Conservation (phyloP, 176 grass and related monocot genomes). For the Miscanthus lutarioriparius region DNA sequence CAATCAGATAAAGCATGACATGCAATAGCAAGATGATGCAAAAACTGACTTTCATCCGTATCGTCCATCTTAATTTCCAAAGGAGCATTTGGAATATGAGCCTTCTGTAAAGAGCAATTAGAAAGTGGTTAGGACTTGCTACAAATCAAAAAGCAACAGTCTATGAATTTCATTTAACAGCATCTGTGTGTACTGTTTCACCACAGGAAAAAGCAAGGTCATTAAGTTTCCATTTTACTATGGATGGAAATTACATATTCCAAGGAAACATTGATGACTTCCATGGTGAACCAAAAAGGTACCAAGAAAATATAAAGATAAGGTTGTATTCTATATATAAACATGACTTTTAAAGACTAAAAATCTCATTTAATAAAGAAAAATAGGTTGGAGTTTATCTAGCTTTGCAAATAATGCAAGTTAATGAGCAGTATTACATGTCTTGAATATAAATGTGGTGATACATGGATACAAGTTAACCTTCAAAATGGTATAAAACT, state of each 20-base stretch:
- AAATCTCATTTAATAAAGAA: conserved; percentile 14
- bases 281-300: conserved; percentile 5
- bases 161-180: conserved; percentile 13
- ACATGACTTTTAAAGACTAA: conserved; percentile 7
- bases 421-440: conserved; percentile 4
- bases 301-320: not conserved
- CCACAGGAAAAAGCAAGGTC: conserved; percentile 11
- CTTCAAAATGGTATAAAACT: conserved; percentile 4
- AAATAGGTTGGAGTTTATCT: not conserved
- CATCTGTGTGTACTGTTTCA: conserved; percentile 12
- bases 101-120: conserved; percentile 59
- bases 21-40: conserved; percentile 57
- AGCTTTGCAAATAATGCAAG: not conserved
- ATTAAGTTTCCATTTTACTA: conserved; percentile 19
- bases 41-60: conserved; percentile 56
- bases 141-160: not conserved
- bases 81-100: conserved; percentile 40
- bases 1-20: conserved; percentile 57
- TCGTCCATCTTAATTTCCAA: conserved; percentile 51
- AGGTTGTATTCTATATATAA: conserved; percentile 10
- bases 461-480: not conserved
- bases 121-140: not conserved
- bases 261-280: conserved; percentile 10
- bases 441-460: not conserved
- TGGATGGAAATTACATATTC: conserved; percentile 22